Percentiles rank a stretch among this genome's conserved stretches.
Evolutionary conservation across 768 basidiomycete species (phyloP).

Genomic region (Podaxis sp.): DNA sequence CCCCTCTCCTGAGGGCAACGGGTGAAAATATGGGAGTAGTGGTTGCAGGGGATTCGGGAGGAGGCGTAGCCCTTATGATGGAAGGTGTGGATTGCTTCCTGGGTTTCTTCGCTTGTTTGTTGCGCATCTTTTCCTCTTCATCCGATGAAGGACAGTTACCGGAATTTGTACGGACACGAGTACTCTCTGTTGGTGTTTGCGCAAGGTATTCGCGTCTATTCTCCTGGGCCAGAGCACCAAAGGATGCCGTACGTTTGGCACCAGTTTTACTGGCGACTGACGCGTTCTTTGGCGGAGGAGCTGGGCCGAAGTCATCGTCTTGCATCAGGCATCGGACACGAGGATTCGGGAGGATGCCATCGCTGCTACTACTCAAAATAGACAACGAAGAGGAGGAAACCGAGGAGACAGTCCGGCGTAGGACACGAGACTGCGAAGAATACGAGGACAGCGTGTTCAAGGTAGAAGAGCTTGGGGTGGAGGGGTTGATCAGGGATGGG

Average conservation of each 20-base stretch:
- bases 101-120: slow-evolving; percentile 58
- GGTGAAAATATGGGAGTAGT: slow-evolving; percentile 16
- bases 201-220: slow-evolving; percentile 16
- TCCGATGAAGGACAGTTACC: slow-evolving; percentile 58
- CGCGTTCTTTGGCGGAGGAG: slow-evolving; percentile 29
- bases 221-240: slow-evolving; percentile 37
- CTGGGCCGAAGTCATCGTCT: slow-evolving; percentile 39
- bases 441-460: slow-evolving; percentile 44
- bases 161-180: slow-evolving; percentile 29
- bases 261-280: slow-evolving; percentile 20
- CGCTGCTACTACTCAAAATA: slow-evolving; percentile 31
- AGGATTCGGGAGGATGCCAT: slow-evolving; percentile 36
- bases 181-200: slow-evolving; percentile 10
- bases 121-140: slow-evolving; percentile 68
- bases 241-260: slow-evolving; percentile 58
- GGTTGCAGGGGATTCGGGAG: slow-evolving; percentile 15
- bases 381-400: slow-evolving; percentile 41
- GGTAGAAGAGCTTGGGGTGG: slow-evolving; percentile 64
- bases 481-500: slow-evolving; percentile 44
- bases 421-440: slow-evolving; percentile 32
- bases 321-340: slow-evolving; percentile 48
- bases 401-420: slow-evolving; percentile 44
- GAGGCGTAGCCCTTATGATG: slow-evolving; percentile 4
- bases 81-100: slow-evolving; percentile 27
- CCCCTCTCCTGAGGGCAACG: slow-evolving; percentile 15